Percentiles rank a stretch among this genome's conserved stretches.
Evolutionary conservation across 2,329 filamentous ascomycete species (phyloP).

Genomic region (Blumeriella jaapii): DNA sequence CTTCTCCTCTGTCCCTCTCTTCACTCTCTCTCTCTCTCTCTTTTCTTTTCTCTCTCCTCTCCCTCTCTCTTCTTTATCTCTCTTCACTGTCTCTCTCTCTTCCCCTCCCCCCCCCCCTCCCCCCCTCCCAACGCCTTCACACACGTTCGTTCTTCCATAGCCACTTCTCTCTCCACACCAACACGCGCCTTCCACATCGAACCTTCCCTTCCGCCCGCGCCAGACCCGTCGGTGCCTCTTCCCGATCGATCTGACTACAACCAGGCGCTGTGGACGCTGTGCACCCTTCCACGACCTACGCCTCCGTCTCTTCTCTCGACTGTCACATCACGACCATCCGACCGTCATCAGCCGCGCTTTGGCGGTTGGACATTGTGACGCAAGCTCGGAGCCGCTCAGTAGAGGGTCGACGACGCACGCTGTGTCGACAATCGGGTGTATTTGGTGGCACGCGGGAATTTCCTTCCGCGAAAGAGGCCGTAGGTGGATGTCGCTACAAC

Average conservation of each 20-base stretch:
- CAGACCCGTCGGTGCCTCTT: no score
- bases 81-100: background rate
- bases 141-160: conserved; percentile 4
- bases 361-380: background rate
- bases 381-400: background rate
- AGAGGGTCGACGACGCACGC: background rate
- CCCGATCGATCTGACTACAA: no score
- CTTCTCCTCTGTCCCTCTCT: background rate
- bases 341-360: conserved; percentile 2
- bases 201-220: background rate
- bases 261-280: no score
- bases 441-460: background rate
- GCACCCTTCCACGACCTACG: no score
- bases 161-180: conserved; percentile 2
- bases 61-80: background rate
- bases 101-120: conserved; percentile 1
- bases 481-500: no score
- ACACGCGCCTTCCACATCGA: conserved; percentile 7
- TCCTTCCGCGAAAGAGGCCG: background rate
- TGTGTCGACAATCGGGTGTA: background rate
- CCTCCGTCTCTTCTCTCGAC: no score
- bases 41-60: no score
- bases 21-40: background rate
- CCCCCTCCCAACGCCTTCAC: background rate
- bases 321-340: no score